These are phyloP conservation scores for Vicia villosa DNA, from an alignment of 306 rosid genomes.

Conservation along the genomic window DNA sequence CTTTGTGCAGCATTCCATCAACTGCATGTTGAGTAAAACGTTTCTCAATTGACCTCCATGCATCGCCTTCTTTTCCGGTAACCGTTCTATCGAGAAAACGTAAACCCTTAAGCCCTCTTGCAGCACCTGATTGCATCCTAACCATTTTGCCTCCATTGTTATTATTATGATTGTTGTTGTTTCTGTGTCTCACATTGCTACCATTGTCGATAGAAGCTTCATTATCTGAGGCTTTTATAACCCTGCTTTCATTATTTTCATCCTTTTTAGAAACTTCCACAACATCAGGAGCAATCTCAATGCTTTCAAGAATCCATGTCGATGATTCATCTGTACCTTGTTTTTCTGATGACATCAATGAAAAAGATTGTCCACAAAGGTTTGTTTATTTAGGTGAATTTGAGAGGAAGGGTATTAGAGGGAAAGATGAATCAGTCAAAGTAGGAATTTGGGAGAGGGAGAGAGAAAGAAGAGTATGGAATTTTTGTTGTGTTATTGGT, in stretches of 20 bases:
- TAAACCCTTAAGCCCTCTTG: conserved; percentile 68
- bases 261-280: conserved; percentile 36
- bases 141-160: conserved; percentile 33
- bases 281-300: conserved; percentile 53
- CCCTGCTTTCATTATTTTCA: not conserved
- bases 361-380: not conserved
- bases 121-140: conserved; percentile 54
- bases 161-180: conserved; percentile 2
- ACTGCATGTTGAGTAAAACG: conserved; percentile 54
- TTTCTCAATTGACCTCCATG: conserved; percentile 64
- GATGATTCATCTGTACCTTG: conserved; percentile 41
- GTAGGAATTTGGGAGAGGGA: conserved; percentile 7
- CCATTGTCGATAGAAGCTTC: not conserved
- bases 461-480: conserved; percentile 6
- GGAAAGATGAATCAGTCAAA: conserved; percentile 36
- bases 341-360: conserved; percentile 46
- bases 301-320: conserved; percentile 56
- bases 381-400: not conserved
- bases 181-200: conserved; percentile 40
- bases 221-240: conserved; percentile 29
- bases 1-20: conserved; percentile 58
- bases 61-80: conserved; percentile 73
- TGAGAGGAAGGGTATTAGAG: conserved; percentile 27
- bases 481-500: not conserved
- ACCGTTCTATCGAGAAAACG: conserved; percentile 70